Conservation (phyloP, 2,329 filamentous ascomycete species). For the Colletotrichum incanum region DNA sequence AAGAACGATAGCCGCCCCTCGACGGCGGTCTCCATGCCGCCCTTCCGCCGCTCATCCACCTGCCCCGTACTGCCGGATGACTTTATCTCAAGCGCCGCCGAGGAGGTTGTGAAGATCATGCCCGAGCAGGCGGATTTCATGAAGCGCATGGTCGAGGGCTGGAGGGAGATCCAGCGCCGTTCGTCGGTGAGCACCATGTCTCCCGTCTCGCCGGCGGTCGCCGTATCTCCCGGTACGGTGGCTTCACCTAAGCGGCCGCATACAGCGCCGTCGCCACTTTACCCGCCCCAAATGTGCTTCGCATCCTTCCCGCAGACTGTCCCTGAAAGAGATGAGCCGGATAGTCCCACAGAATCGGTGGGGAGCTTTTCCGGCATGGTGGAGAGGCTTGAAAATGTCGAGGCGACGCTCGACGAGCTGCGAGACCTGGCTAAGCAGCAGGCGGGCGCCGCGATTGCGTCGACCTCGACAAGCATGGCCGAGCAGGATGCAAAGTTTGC, state of each 20-base stretch:
- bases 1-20: constrained; percentile 18
- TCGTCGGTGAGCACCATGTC: constrained; percentile 21
- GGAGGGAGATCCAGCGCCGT: constrained; percentile 36
- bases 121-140: constrained; percentile 39
- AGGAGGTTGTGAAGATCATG: constrained; percentile 40
- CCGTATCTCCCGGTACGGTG: neutral
- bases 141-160: constrained; percentile 39
- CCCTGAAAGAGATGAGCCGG: constrained; percentile 23
- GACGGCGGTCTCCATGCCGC: constrained; percentile 28
- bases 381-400: constrained; percentile 20
- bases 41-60: constrained; percentile 32
- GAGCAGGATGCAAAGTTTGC: constrained; percentile 22
- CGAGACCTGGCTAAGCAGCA: constrained; percentile 30
- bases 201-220: neutral
- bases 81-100: constrained; percentile 35
- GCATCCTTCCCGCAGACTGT: constrained; percentile 34
- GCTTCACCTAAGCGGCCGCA: constrained; percentile 27
- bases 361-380: neutral
- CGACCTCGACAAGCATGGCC: neutral
- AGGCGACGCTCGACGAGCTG: constrained; percentile 31
- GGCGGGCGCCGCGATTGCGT: constrained; percentile 19
- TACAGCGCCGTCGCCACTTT: constrained; percentile 23
- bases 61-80: constrained; percentile 32
- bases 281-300: constrained; percentile 29
- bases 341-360: constrained; percentile 24